These are phyloP conservation scores for Reticulascus tulasneorum DNA, from an alignment of 2,329 filamentous ascomycete species.

Conservation along the genomic window DNA sequence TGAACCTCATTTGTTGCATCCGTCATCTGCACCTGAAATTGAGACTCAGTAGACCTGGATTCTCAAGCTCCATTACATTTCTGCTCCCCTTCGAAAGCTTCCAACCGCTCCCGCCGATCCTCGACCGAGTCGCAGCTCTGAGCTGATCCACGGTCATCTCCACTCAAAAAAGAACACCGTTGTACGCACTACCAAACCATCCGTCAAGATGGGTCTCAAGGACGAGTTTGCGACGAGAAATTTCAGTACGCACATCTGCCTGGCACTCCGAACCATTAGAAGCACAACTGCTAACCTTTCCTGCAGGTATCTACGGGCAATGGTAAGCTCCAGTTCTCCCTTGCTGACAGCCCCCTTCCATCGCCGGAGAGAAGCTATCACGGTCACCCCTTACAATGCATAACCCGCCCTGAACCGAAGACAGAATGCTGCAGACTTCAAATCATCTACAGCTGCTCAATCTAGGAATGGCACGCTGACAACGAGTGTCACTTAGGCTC, in stretches of 20 bases:
- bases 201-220: slow-evolving; percentile 62
- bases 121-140: too few relatives aligned
- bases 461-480: too few relatives aligned
- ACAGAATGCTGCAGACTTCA: too few relatives aligned
- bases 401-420: too few relatives aligned
- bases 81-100: too few relatives aligned
- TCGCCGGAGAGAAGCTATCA: background rate
- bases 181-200: slow-evolving; percentile 11
- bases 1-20: too few relatives aligned
- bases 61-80: too few relatives aligned
- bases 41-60: too few relatives aligned
- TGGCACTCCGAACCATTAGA: slow-evolving; percentile 3
- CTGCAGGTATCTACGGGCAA: slow-evolving; percentile 69
- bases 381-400: background rate
- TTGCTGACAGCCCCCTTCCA: background rate
- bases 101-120: too few relatives aligned
- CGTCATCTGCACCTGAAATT: too few relatives aligned
- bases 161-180: slow-evolving; percentile 5
- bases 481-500: slow-evolving; percentile 47
- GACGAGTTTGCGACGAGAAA: slow-evolving; percentile 71
- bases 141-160: too few relatives aligned
- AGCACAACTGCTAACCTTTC: slow-evolving; percentile 26
- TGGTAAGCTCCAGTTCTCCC: slow-evolving; percentile 49
- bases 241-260: slow-evolving; percentile 57
- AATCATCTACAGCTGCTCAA: too few relatives aligned